These are phyloP conservation scores for Fusarium ambrosium DNA, from an alignment of 2,329 filamentous ascomycete species.

Conservation along the genomic window DNA sequence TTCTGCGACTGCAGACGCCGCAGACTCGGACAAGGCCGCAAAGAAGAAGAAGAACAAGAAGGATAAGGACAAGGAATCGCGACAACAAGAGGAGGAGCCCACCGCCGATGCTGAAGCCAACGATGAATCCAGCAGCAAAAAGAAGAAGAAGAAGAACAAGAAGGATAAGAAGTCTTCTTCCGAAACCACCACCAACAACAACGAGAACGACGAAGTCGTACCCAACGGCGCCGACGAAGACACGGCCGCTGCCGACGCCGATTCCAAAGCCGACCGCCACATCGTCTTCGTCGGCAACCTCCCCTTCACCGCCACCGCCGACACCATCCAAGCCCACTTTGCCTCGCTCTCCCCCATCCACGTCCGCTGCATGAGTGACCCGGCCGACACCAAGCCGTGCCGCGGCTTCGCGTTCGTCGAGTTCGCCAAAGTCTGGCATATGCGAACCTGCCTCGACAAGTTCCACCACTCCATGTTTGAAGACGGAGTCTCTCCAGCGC, in stretches of 20 bases:
- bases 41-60: slow-evolving; percentile 50
- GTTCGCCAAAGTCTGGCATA: slow-evolving; percentile 86
- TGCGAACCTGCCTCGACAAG: slow-evolving; percentile 92
- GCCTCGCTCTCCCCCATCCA: slow-evolving; percentile 68
- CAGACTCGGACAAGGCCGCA: slow-evolving; percentile 37
- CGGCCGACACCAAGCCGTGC: slow-evolving; percentile 70
- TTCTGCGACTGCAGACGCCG: slow-evolving; percentile 33
- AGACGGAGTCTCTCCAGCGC: slow-evolving; percentile 65
- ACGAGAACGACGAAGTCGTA: slow-evolving; percentile 15
- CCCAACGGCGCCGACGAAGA: slow-evolving; percentile 23
- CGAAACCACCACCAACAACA: slow-evolving; percentile 23
- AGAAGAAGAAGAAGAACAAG: slow-evolving; percentile 49
- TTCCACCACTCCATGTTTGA: slow-evolving; percentile 88
- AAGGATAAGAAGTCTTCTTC: slow-evolving; percentile 45
- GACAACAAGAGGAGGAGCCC: slow-evolving; percentile 30
- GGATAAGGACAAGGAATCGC: slow-evolving; percentile 45
- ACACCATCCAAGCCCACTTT: slow-evolving; percentile 81
- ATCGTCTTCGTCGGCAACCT: slow-evolving; percentile 77
- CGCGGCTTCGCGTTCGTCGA: slow-evolving; percentile 90
- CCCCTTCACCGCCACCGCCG: slow-evolving; percentile 83
- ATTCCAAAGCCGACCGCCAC: slow-evolving; percentile 47
- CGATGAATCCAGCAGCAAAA: slow-evolving; percentile 51
- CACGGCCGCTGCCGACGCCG: slow-evolving; percentile 26
- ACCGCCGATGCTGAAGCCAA: slow-evolving; percentile 43
- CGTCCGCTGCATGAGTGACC: slow-evolving; percentile 78